phyloP scores from a whole-genome alignment of 2,329 filamentous ascomycete species.

The Ramichloridium luteum region DNA sequence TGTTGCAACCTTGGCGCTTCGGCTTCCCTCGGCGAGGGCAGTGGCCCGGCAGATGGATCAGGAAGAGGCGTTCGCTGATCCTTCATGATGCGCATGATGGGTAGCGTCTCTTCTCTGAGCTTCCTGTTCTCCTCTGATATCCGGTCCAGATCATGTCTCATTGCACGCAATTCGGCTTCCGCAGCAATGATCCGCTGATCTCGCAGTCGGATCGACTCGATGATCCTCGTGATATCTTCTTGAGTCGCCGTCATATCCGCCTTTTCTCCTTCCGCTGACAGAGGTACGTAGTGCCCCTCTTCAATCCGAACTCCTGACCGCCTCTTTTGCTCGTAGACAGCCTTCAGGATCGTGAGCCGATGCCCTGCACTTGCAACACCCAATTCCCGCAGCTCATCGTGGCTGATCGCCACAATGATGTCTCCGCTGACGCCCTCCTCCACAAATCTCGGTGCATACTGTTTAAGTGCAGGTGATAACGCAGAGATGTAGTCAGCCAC shows the following conservation, averaged over 20 bases:
- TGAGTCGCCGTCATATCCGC: slow-evolving; percentile 80
- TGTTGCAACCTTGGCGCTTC: slow-evolving; percentile 11
- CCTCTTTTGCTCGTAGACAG: slow-evolving; percentile 90
- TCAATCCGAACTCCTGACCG: slow-evolving; percentile 86
- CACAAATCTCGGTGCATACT: slow-evolving; percentile 32
- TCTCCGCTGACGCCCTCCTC: slow-evolving; percentile 94
- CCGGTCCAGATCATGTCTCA: slow-evolving; percentile 43
- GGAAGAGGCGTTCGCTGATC: slow-evolving; percentile 84
- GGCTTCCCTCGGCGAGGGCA: slow-evolving; percentile 23
- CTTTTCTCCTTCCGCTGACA: slow-evolving; percentile 78
- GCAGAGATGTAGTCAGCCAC: slow-evolving; percentile 72
- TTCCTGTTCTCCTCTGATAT: slow-evolving; percentile 71
- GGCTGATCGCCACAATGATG: slow-evolving; percentile 73
- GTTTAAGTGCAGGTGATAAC: slow-evolving; percentile 20
- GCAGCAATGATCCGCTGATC: slow-evolving; percentile 80
- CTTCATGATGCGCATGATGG: slow-evolving; percentile 80
- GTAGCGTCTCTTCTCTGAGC: slow-evolving; percentile 80
- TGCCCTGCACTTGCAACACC: slow-evolving; percentile 87
- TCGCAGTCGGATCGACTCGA: slow-evolving; percentile 76
- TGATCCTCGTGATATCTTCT: slow-evolving; percentile 83
- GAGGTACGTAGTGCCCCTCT: slow-evolving; percentile 82
- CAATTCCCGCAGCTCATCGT: slow-evolving; percentile 92
- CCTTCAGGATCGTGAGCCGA: slow-evolving; percentile 86
- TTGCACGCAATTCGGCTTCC: slow-evolving; percentile 68
- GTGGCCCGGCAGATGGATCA: slow-evolving; percentile 27